Percentiles rank a stretch among this genome's conserved stretches.
Evolutionary conservation across 2,329 filamentous ascomycete genomes (phyloP).

Genomic region (Calonectria naviculata): DNA sequence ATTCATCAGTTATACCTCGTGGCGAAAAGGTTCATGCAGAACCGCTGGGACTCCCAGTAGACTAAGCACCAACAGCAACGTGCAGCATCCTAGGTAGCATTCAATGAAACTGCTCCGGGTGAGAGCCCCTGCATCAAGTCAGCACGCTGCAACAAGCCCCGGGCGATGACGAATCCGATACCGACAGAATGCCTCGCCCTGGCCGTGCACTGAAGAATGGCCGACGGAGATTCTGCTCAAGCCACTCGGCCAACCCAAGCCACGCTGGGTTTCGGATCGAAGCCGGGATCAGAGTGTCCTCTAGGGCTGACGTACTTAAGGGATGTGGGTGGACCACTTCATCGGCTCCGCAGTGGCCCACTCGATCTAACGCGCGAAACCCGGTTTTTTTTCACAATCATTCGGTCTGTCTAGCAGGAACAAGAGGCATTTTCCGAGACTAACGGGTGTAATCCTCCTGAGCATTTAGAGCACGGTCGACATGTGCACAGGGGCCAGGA

Average conservation of each 20-base stretch:
- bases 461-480: neutral
- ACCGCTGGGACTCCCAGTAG: neutral
- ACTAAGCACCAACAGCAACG: neutral
- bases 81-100: neutral
- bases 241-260: neutral
- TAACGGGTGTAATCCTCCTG: neutral
- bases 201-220: neutral
- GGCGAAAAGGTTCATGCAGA: neutral
- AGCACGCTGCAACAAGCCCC: neutral
- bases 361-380: neutral
- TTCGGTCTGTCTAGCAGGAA: neutral
- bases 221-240: neutral
- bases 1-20: neutral
- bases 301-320: constrained; percentile 1
- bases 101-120: neutral
- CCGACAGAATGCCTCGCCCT: neutral
- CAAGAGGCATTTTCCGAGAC: neutral
- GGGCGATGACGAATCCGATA: neutral
- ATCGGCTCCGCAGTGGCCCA: constrained; percentile 3
- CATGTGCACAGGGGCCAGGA: neutral
- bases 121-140: neutral
- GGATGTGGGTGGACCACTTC: neutral
- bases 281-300: neutral
- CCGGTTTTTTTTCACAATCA: neutral
- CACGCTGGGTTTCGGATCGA: neutral